These are phyloP conservation scores for Naganishia vaughanmartiniae DNA, from an alignment of 768 basidiomycete species.

Conservation along the genomic window DNA sequence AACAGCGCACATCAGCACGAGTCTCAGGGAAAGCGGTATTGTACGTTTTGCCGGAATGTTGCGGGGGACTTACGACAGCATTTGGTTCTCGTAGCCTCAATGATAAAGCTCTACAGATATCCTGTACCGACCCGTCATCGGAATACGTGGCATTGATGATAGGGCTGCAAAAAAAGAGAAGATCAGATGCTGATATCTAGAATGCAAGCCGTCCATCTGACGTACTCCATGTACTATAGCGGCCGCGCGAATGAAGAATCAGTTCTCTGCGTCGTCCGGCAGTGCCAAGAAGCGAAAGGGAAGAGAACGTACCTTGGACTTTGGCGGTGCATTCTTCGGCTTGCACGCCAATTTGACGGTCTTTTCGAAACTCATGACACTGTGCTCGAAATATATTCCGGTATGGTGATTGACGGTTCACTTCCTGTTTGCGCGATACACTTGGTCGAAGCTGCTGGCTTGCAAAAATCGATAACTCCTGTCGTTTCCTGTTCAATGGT, in stretches of 20 bases:
- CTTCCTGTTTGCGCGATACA: background rate
- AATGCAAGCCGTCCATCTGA: background rate
- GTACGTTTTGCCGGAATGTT: background rate
- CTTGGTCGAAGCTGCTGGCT: background rate
- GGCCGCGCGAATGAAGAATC: background rate
- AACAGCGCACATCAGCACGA: too few species aligned
- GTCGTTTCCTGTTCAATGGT: too few species aligned
- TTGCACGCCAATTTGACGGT: conserved; percentile 95
- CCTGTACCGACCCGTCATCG: conserved; percentile 86
- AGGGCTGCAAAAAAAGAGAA: conserved; percentile 53
- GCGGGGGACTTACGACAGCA: conserved; percentile 64
- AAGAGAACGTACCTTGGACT: conserved; percentile 70
- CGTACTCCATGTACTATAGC: conserved; percentile 16
- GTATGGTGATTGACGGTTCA: background rate
- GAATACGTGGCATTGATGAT: conserved; percentile 97
- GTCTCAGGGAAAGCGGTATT: background rate
- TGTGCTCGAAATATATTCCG: too few species aligned
- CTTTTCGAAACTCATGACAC: conserved; percentile 55
- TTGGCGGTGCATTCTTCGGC: conserved; percentile 92
- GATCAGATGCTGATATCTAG: background rate
- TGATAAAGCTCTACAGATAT: conserved; percentile 84
- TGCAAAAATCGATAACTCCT: too few species aligned
- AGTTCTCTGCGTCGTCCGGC: background rate
- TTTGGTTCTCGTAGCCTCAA: conserved; percentile 87
- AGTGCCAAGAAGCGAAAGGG: background rate